These are phyloP conservation scores for Xylaria intraflava DNA, from an alignment of 495 filamentous ascomycete species.

Conservation along the genomic window DNA sequence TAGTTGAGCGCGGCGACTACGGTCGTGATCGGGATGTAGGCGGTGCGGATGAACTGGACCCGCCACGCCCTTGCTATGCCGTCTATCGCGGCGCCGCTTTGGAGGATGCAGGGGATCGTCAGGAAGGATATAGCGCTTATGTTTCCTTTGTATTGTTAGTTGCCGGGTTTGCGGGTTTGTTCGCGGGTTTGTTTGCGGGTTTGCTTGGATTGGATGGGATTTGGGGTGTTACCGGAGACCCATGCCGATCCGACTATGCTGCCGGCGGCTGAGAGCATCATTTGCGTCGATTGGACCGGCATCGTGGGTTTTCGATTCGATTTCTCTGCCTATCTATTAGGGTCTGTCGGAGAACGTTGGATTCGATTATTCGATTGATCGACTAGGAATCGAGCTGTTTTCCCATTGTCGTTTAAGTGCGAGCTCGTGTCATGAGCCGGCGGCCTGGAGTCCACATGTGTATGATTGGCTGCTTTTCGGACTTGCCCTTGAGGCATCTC, in stretches of 20 bases:
- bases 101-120: slow-evolving; percentile 28
- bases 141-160: no score
- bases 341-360: no score
- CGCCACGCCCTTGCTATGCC: slow-evolving; percentile 21
- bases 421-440: no score
- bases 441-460: no score
- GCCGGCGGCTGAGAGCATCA: slow-evolving; percentile 18
- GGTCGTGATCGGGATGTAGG: slow-evolving; percentile 31
- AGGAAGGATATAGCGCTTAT: slow-evolving; percentile 30
- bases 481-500: no score
- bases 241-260: slow-evolving; percentile 24
- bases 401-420: no score
- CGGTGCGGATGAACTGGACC: slow-evolving; percentile 30
- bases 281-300: slow-evolving; percentile 21
- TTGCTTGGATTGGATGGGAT: not conserved
- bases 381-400: no score
- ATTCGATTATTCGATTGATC: no score
- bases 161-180: not conserved
- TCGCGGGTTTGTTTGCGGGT: not conserved
- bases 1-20: slow-evolving; percentile 28
- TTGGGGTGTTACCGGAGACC: slow-evolving; percentile 18
- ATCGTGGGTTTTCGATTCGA: slow-evolving; percentile 7
- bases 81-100: slow-evolving; percentile 22
- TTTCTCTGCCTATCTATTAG: no score
- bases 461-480: no score